A percentile compares a stretch with the other conserved stretches of the same genome.
These are phyloP conservation scores for Plasmodium inui DNA, from an alignment of 169 alveolate genomes.

Conservation along the genomic window DNA sequence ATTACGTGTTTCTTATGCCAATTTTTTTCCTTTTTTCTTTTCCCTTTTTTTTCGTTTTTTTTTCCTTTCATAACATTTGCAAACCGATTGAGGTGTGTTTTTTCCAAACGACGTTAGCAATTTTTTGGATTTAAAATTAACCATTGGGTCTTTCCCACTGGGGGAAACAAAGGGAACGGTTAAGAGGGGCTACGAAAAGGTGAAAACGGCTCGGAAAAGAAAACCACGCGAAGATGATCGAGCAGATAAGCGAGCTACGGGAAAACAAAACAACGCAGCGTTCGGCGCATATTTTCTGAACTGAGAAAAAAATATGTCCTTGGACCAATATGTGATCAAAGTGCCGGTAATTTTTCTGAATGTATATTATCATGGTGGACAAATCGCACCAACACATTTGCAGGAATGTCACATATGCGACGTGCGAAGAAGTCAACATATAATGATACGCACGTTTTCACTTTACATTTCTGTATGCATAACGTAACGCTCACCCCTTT, in stretches of 20 bases:
- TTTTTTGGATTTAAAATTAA: conserved; percentile 17
- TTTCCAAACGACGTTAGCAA: conserved; percentile 2
- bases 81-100: background rate
- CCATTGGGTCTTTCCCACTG: background rate
- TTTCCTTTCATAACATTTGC: conserved; percentile 1
- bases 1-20: background rate
- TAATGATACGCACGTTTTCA: background rate
- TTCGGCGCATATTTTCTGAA: background rate
- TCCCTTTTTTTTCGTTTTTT: background rate
- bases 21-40: background rate
- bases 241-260: background rate
- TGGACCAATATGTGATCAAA: background rate
- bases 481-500: background rate
- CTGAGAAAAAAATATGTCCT: background rate
- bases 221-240: background rate
- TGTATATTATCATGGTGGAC: background rate
- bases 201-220: background rate
- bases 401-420: background rate
- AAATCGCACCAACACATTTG: background rate
- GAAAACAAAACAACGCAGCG: background rate
- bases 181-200: background rate
- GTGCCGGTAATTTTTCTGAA: background rate
- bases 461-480: background rate
- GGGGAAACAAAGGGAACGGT: background rate
- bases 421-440: background rate